phyloP scores from a whole-genome alignment of 2,329 filamentous ascomycete species.

The Rutstroemia sp. region DNA sequence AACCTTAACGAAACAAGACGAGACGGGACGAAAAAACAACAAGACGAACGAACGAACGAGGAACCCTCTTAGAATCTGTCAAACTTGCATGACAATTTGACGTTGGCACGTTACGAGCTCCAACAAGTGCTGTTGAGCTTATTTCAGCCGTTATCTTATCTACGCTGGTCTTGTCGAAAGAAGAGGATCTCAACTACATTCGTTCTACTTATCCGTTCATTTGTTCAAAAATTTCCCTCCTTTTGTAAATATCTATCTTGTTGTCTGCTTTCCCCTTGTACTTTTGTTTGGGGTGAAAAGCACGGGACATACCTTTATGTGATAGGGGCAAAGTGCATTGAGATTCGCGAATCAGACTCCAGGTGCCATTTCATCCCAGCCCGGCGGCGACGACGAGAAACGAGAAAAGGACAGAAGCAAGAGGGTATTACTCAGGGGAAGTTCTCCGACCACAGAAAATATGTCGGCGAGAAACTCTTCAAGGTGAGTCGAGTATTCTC shows the following conservation, averaged over 20 bases:
- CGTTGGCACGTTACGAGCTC: not conserved
- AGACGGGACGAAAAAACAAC: not conserved
- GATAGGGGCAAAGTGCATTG: no score
- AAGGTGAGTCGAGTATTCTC: slow-evolving; percentile 1
- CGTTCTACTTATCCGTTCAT: not conserved
- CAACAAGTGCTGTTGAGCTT: slow-evolving; percentile 11
- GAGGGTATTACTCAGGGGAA: not conserved
- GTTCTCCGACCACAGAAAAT: not conserved
- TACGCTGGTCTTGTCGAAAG: not conserved
- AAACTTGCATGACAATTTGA: slow-evolving; percentile 1
- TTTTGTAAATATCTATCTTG: not conserved
- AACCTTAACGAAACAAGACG: not conserved
- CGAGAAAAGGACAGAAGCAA: not conserved
- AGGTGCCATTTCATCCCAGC: not conserved
- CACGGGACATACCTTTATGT: no score
- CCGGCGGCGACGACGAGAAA: not conserved
- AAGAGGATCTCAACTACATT: not conserved
- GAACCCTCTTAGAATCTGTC: not conserved
- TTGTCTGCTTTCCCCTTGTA: not conserved
- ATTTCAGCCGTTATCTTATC: not conserved
- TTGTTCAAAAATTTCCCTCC: not conserved
- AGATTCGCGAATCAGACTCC: no score
- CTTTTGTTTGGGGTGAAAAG: no score
- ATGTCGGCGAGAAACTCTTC: slow-evolving; percentile 5
- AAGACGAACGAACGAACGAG: not conserved